These are phyloP conservation scores for Macadamia integrifolia DNA, from an alignment of 164 flowering plant species.

Conservation along the genomic window DNA sequence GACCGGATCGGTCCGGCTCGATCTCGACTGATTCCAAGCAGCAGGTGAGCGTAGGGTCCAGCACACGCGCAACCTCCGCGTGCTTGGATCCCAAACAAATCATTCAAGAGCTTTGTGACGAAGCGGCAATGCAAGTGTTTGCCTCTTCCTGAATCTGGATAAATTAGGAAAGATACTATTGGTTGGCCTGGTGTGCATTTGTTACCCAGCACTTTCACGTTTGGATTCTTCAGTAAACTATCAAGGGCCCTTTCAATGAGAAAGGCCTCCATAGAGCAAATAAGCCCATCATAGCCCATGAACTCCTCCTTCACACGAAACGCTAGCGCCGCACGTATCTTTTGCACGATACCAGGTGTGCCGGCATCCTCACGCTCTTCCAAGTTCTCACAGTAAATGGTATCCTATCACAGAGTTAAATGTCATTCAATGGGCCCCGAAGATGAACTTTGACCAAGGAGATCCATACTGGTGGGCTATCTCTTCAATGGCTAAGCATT, in stretches of 20 bases:
- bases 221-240: conserved; percentile 1
- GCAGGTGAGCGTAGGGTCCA: conserved; percentile 14
- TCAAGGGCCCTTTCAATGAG: neutral
- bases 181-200: conserved; percentile 3
- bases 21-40: conserved; percentile 4
- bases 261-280: conserved; percentile 2
- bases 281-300: conserved; percentile 7
- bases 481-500: neutral
- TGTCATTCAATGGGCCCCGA: neutral
- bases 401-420: conserved; percentile 5
- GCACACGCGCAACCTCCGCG: conserved; percentile 17
- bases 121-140: conserved; percentile 15
- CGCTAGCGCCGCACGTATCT: conserved; percentile 15
- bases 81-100: conserved; percentile 13
- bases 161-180: conserved; percentile 12
- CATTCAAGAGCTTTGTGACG: conserved; percentile 16
- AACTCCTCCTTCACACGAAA: conserved; percentile 9
- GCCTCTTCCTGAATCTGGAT: neutral
- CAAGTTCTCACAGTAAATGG: conserved; percentile 10
- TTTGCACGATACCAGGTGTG: conserved; percentile 17
- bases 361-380: conserved; percentile 16
- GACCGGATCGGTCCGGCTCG: conserved; percentile 1
- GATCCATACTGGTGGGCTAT: neutral
- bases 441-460: too few species aligned
- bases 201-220: conserved; percentile 5